Percentiles rank a stretch among this genome's conserved stretches.
phyloP scores from a whole-genome alignment of 202 grass and related monocot species.

The Setaria italica region DNA sequence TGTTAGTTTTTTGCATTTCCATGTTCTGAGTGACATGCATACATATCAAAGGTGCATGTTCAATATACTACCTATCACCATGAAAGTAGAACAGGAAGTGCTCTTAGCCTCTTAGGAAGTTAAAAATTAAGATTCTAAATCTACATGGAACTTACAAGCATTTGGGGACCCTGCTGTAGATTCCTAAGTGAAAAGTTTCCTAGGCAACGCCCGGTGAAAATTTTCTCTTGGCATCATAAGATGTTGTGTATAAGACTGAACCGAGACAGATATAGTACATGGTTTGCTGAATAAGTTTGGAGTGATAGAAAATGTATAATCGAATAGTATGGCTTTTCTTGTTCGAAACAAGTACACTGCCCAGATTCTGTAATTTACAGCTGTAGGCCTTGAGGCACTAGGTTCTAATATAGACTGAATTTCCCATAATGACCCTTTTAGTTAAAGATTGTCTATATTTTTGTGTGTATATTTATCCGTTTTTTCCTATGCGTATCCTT shows the following conservation, averaged over 20 bases:
- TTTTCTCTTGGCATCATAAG: not conserved
- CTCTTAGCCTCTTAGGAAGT: not conserved
- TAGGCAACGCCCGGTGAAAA: not conserved
- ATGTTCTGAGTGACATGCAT: not conserved
- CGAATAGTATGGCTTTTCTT: not conserved
- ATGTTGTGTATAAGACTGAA: no score
- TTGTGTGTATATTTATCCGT: not conserved
- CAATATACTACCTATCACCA: not conserved
- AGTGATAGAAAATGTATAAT: not conserved
- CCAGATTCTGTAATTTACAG: not conserved
- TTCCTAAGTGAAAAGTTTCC: not conserved
- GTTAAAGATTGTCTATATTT: not conserved
- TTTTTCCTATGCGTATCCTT: not conserved
- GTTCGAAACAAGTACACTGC: not conserved
- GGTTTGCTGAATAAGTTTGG: not conserved
- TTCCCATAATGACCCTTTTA: not conserved
- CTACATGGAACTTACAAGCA: not conserved
- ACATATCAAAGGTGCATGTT: not conserved
- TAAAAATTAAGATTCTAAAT: not conserved
- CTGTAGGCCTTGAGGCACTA: not conserved
- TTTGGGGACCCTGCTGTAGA: not conserved
- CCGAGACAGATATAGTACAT: no score
- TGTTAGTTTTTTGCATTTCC: not conserved
- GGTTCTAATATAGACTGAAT: conserved; percentile 2
- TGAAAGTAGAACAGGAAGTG: not conserved